Percentiles rank a stretch among this genome's conserved stretches.
Evolutionary conservation across 2,329 filamentous ascomycete genomes (phyloP).

Genomic region (Magnaporthales sp.): DNA sequence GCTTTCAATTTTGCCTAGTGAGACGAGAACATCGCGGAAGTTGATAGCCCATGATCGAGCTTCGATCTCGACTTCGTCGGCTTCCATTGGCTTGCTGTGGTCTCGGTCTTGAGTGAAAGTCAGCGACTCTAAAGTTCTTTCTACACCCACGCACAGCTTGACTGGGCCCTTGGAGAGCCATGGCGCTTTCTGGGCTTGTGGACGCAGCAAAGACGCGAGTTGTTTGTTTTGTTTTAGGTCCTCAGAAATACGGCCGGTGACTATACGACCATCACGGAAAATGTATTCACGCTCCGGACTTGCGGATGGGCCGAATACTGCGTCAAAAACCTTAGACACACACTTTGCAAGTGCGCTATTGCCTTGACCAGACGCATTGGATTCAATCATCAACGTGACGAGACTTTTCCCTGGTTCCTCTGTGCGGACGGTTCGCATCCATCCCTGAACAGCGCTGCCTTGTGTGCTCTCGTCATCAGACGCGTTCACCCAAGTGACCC

Average conservation of each 20-base stretch:
- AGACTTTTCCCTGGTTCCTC: background rate
- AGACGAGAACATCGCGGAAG: conserved; percentile 29
- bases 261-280: background rate
- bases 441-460: background rate
- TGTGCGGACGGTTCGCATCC: background rate
- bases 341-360: background rate
- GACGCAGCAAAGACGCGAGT: background rate
- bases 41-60: conserved; percentile 24
- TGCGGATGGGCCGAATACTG: background rate
- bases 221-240: background rate
- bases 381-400: background rate
- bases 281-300: background rate
- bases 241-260: background rate
- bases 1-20: conserved; percentile 19
- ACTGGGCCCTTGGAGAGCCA: background rate
- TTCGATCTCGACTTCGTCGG: conserved; percentile 25
- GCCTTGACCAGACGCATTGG: background rate
- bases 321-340: background rate
- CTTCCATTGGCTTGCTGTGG: background rate
- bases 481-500: background rate
- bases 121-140: background rate
- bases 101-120: background rate
- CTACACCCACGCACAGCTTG: background rate
- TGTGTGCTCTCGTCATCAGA: background rate
- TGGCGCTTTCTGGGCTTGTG: background rate